Conservation (phyloP, 2,329 filamentous ascomycete species). For the Tolypocladium tropicale region DNA sequence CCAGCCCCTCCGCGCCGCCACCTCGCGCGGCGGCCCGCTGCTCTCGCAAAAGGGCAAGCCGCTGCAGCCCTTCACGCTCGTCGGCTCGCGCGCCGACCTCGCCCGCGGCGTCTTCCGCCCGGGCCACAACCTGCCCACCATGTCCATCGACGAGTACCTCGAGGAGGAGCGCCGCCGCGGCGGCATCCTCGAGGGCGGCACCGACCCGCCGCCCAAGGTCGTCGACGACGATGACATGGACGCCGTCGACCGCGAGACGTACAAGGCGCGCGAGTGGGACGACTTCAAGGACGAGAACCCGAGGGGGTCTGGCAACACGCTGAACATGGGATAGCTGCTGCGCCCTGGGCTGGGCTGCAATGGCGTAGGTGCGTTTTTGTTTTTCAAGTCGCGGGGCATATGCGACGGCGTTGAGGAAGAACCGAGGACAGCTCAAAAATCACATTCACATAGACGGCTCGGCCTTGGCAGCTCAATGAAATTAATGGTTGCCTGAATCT, state of each 20-base stretch:
- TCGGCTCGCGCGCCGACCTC: constrained; percentile 66
- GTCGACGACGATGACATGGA: constrained; percentile 85
- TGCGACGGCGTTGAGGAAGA: neutral
- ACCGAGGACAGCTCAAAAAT: neutral
- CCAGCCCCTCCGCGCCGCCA: constrained; percentile 39
- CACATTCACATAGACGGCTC: neutral
- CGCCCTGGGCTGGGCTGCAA: neutral
- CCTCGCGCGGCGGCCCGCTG: constrained; percentile 55
- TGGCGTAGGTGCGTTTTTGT: too few relatives aligned
- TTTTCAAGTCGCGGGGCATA: neutral
- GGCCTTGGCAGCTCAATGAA: neutral
- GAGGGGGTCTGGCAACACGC: constrained; percentile 70
- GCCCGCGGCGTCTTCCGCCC: constrained; percentile 76
- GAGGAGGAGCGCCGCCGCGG: constrained; percentile 80
- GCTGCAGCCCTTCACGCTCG: constrained; percentile 79
- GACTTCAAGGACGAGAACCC: constrained; percentile 88
- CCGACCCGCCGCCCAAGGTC: constrained; percentile 58
- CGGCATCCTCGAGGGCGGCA: constrained; percentile 84
- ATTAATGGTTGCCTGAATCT: neutral
- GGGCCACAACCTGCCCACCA: constrained; percentile 89
- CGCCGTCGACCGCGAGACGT: constrained; percentile 79
- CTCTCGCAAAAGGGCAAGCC: constrained; percentile 74
- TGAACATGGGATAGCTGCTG: constrained; percentile 53
- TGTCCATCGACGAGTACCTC: constrained; percentile 96
- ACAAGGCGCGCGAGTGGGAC: constrained; percentile 93